phyloP scores from a whole-genome alignment of 805 yeast genomes.

The Candida insectalens region DNA sequence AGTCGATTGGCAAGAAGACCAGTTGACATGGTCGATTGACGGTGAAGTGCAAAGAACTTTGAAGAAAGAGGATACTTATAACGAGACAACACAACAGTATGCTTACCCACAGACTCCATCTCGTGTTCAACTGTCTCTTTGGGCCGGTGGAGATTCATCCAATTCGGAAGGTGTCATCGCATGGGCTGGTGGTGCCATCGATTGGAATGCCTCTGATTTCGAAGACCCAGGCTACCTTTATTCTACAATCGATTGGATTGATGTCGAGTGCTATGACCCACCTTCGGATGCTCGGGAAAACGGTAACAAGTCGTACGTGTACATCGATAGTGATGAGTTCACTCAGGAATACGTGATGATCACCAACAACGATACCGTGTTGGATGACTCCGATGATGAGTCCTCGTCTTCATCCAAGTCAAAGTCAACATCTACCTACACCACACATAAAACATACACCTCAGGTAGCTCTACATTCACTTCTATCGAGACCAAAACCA shows the following conservation, averaged over 20 bases:
- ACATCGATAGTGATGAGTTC: slow-evolving; percentile 34
- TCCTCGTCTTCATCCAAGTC: neutral
- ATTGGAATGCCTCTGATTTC: slow-evolving; percentile 76
- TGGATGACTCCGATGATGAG: slow-evolving; percentile 33
- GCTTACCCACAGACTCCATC: slow-evolving; percentile 68
- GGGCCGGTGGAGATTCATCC: slow-evolving; percentile 64
- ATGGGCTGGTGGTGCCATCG: slow-evolving; percentile 84
- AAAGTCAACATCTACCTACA: neutral
- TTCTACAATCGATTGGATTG: slow-evolving; percentile 49
- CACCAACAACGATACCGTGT: slow-evolving; percentile 50
- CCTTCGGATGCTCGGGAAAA: slow-evolving; percentile 41
- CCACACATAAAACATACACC: neutral
- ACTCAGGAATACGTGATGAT: slow-evolving; percentile 45
- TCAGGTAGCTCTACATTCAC: neutral
- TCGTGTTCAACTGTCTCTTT: slow-evolving; percentile 59
- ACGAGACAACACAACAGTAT: slow-evolving; percentile 48
- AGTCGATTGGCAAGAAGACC: slow-evolving; percentile 75
- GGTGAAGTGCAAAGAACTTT: slow-evolving; percentile 61
- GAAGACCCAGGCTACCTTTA: slow-evolving; percentile 73
- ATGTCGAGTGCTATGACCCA: slow-evolving; percentile 62
- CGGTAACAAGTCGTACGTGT: slow-evolving; percentile 43
- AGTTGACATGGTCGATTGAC: slow-evolving; percentile 62
- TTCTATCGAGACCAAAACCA: neutral
- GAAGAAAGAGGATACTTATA: slow-evolving; percentile 48
- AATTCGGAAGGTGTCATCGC: slow-evolving; percentile 55